Conservation (phyloP, 148 eudicot genomes). For the Chenopodium album region DNA sequence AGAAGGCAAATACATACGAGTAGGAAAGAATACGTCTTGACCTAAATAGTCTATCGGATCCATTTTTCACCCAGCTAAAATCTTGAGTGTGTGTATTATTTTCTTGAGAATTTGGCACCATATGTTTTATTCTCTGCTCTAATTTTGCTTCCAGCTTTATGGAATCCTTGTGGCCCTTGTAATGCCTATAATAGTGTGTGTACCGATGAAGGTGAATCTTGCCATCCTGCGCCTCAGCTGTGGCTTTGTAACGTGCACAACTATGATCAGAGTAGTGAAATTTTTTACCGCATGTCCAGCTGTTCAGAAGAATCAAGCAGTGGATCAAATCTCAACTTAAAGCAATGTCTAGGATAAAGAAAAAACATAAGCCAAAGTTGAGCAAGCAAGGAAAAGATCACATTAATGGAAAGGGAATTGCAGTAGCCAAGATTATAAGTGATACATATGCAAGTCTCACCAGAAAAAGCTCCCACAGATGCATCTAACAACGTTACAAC, state of each 20-base stretch:
- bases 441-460: constrained; percentile 28
- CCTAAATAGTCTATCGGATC: constrained; percentile 59
- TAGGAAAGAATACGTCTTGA: constrained; percentile 66
- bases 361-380: too few relatives aligned
- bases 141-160: constrained; percentile 55
- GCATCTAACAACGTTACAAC: constrained; percentile 68
- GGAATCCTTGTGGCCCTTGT: constrained; percentile 40
- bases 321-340: too few relatives aligned
- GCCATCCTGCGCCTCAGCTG: too few relatives aligned
- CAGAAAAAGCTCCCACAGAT: constrained; percentile 70
- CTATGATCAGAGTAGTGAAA: too few relatives aligned
- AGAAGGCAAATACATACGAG: constrained; percentile 75
- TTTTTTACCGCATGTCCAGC: too few relatives aligned
- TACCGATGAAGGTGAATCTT: too few relatives aligned
- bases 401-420: not conserved
- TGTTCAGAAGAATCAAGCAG: too few relatives aligned
- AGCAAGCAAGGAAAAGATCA: too few relatives aligned
- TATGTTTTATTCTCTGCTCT: constrained; percentile 36
- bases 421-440: not conserved
- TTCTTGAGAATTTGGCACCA: constrained; percentile 18
- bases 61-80: constrained; percentile 69
- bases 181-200: too few relatives aligned
- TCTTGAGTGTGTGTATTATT: constrained; percentile 42
- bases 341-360: too few relatives aligned
- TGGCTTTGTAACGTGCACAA: too few relatives aligned